Evolutionary conservation across 192 early-diverging fungal species (phyloP).

Genomic region (Podila verticillata): DNA sequence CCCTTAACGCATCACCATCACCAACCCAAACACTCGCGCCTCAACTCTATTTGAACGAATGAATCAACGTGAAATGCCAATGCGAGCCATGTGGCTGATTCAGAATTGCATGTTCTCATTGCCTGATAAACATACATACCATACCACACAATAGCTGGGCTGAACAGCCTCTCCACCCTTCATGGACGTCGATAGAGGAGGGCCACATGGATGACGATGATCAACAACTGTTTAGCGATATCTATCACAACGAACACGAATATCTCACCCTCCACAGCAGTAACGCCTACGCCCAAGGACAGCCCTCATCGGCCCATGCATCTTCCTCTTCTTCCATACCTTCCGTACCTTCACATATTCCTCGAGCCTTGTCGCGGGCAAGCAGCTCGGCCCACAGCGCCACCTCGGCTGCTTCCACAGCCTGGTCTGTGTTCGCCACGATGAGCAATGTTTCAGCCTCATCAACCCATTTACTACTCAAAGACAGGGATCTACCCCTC

Average conservation of each 20-base stretch:
- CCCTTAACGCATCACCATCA: too few relatives aligned
- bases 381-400: background rate
- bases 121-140: too few relatives aligned
- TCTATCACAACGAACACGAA: background rate
- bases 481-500: background rate
- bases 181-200: too few relatives aligned
- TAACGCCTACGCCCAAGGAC: background rate
- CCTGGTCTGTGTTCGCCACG: slow-evolving; percentile 48
- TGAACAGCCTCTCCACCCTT: too few relatives aligned
- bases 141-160: too few relatives aligned
- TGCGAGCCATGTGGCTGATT: too few relatives aligned
- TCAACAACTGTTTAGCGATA: background rate
- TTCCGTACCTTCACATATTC: background rate
- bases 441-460: slow-evolving; percentile 48
- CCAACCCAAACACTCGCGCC: too few relatives aligned
- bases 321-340: background rate
- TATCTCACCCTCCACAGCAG: background rate
- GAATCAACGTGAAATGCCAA: too few relatives aligned
- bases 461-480: slow-evolving; percentile 14
- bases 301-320: background rate
- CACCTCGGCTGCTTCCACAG: background rate
- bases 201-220: background rate
- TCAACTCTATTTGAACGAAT: too few relatives aligned
- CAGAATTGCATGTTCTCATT: too few relatives aligned
- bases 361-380: background rate